phyloP scores from a whole-genome alignment of 1,284 basidiomycete species.

The Hemileia vastatrix region DNA sequence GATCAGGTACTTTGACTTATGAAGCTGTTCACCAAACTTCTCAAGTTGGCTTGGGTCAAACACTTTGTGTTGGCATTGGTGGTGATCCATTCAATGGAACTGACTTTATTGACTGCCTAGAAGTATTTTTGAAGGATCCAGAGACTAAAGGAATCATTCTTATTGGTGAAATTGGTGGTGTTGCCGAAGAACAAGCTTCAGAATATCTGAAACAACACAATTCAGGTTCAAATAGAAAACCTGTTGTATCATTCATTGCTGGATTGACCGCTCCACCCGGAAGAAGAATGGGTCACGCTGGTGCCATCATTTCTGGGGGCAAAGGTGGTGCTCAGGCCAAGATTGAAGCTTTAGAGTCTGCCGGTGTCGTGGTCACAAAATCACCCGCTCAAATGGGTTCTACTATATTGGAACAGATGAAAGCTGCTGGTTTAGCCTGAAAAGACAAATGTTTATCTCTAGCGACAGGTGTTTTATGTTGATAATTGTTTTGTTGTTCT shows the following conservation, averaged over 20 bases:
- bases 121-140: conserved; percentile 87
- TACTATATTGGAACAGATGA: no score
- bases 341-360: conserved; percentile 38
- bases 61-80: conserved; percentile 91
- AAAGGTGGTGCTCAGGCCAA: conserved; percentile 43
- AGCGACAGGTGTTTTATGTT: no score
- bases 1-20: conserved; percentile 31
- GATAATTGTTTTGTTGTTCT: no score
- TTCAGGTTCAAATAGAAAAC: conserved; percentile 37
- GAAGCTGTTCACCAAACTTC: conserved; percentile 65
- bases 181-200: conserved; percentile 43
- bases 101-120: conserved; percentile 87
- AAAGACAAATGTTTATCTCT: no score
- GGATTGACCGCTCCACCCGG: conserved; percentile 42
- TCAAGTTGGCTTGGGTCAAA: conserved; percentile 87
- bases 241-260: conserved; percentile 43
- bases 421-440: no score
- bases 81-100: conserved; percentile 98
- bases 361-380: conserved; percentile 41
- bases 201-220: conserved; percentile 43
- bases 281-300: conserved; percentile 38
- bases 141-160: conserved; percentile 60
- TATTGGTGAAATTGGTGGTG: conserved; percentile 41
- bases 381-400: conserved; percentile 41
- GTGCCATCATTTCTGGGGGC: conserved; percentile 41